These are phyloP conservation scores for Microbotryum violaceum DNA, from an alignment of 1,284 basidiomycete species.

Conservation along the genomic window DNA sequence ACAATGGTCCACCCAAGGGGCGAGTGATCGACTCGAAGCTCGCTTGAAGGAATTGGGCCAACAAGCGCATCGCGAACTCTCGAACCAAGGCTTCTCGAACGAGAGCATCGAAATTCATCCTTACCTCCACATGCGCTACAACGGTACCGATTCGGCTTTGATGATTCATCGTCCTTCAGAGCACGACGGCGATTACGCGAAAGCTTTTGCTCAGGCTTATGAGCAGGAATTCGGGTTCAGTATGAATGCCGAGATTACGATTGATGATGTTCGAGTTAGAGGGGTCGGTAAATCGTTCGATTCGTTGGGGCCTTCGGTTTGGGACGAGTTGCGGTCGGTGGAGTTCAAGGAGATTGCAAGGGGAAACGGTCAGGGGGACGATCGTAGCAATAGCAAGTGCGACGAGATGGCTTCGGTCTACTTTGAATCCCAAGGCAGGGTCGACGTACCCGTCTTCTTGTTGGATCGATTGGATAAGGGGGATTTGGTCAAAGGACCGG, in stretches of 20 bases:
- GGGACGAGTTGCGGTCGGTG: no score
- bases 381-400: neutral
- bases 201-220: conserved; percentile 30
- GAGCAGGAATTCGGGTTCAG: conserved; percentile 70
- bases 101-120: conserved; percentile 13
- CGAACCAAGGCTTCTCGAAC: neutral
- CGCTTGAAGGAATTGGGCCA: conserved; percentile 2
- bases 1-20: conserved; percentile 16
- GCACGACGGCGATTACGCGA: conserved; percentile 14
- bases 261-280: conserved; percentile 82
- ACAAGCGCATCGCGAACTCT: conserved; percentile 1
- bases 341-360: no score
- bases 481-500: conserved; percentile 66
- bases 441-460: conserved; percentile 12
- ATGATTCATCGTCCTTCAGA: conserved; percentile 19
- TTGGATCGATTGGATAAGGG: conserved; percentile 51
- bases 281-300: conserved; percentile 81
- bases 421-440: conserved; percentile 15
- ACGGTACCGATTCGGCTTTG: conserved; percentile 12
- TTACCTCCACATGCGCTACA: conserved; percentile 27
- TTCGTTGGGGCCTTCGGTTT: conserved; percentile 63
- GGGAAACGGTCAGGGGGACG: neutral
- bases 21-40: neutral
- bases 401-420: conserved; percentile 5
- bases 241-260: conserved; percentile 60